Percentiles rank a stretch among this genome's conserved stretches.
Evolutionary conservation across 768 basidiomycete genomes (phyloP).

Genomic region (Tremella mesenterica): DNA sequence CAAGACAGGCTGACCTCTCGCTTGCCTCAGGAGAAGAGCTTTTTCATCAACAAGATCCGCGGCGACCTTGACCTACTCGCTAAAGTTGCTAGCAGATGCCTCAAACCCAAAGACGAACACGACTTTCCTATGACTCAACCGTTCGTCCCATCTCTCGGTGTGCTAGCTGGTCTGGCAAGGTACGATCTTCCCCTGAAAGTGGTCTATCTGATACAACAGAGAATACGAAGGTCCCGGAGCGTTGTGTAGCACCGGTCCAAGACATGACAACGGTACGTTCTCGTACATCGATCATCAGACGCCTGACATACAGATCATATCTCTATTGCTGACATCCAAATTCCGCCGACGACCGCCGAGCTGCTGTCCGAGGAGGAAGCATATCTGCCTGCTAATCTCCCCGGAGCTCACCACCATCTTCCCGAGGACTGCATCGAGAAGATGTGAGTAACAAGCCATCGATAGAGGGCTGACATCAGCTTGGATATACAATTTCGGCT

Average conservation of each 20-base stretch:
- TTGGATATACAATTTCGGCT: conserved; percentile 69
- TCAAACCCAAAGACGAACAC: not conserved
- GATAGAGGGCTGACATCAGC: not conserved
- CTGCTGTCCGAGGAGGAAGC: conserved; percentile 50
- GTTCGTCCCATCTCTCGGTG: conserved; percentile 1
- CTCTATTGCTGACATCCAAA: conserved; percentile 55
- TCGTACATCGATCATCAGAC: too few relatives aligned
- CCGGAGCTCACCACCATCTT: conserved; percentile 55
- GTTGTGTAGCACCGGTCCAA: not conserved
- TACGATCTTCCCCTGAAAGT: not conserved
- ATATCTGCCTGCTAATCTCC: conserved; percentile 58
- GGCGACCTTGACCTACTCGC: not conserved
- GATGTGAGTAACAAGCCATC: conserved; percentile 30
- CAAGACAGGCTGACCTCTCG: not conserved
- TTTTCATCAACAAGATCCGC: not conserved
- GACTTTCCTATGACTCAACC: not conserved
- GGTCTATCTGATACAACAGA: not conserved
- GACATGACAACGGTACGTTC: conserved; percentile 7
- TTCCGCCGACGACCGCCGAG: conserved; percentile 64
- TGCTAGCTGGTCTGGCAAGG: conserved; percentile 5
- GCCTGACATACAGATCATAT: too few relatives aligned
- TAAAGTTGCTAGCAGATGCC: not conserved
- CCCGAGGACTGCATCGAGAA: conserved; percentile 56
- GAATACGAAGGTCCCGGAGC: conserved; percentile 9
- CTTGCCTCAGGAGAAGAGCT: not conserved